These are phyloP conservation scores for Zymoseptoria pseudotritici DNA, from an alignment of 2,329 filamentous ascomycete genomes.

Conservation along the genomic window DNA sequence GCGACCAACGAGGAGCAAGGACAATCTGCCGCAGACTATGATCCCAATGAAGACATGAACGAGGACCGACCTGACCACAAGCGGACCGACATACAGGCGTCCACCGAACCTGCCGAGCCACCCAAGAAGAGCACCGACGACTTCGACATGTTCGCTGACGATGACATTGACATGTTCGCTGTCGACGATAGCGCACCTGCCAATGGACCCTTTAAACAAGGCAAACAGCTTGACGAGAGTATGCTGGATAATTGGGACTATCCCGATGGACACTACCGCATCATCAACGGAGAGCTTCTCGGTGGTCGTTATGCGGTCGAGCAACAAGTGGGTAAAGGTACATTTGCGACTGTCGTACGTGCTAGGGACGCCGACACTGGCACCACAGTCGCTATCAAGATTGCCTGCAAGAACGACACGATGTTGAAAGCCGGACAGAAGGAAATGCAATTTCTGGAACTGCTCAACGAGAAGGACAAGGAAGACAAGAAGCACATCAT, in stretches of 20 bases:
- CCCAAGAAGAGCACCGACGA: conserved; percentile 25
- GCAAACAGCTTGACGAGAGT: conserved; percentile 58
- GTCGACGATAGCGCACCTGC: conserved; percentile 41
- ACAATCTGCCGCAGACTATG: conserved; percentile 87
- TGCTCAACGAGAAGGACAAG: conserved; percentile 75
- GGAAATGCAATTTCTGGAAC: conserved; percentile 86
- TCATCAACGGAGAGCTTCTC: conserved; percentile 83
- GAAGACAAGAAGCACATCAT: conserved; percentile 90
- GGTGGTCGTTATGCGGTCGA: conserved; percentile 85
- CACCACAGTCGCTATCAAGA: conserved; percentile 86
- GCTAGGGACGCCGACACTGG: conserved; percentile 66
- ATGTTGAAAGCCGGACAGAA: conserved; percentile 80
- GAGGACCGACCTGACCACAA: conserved; percentile 51
- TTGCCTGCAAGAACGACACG: conserved; percentile 81
- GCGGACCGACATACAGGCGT: conserved; percentile 20
- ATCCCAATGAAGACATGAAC: conserved; percentile 80
- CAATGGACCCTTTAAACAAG: conserved; percentile 44
- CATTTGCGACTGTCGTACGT: conserved; percentile 93
- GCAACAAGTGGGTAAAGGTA: conserved; percentile 80
- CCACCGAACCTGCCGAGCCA: neutral
- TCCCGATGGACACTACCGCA: conserved; percentile 91
- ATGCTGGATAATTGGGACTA: conserved; percentile 92
- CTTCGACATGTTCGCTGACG: conserved; percentile 58
- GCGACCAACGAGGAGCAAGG: conserved; percentile 52
- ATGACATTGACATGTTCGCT: conserved; percentile 86